These are phyloP conservation scores for Pichia ethanolica DNA, from an alignment of 805 yeast genomes.

Conservation along the genomic window DNA sequence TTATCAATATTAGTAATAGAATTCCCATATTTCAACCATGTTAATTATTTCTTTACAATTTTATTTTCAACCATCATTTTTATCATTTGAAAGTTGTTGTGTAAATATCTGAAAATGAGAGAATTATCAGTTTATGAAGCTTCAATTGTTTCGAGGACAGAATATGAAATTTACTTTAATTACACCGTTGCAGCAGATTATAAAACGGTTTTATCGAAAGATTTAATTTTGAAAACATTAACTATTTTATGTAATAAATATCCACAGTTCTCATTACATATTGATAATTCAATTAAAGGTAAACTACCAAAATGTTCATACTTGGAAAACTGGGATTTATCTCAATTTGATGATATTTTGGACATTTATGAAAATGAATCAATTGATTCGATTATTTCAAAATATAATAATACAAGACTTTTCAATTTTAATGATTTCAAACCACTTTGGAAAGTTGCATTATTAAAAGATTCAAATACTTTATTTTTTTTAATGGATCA, in stretches of 20 bases:
- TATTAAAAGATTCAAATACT: background rate
- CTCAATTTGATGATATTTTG: background rate
- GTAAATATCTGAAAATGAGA: background rate
- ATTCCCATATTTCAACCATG: no score
- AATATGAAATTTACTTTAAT: conserved; percentile 2
- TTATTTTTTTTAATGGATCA: conserved; percentile 10
- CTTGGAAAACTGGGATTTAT: background rate
- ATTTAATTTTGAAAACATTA: background rate
- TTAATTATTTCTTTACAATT: no score
- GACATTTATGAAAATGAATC: background rate
- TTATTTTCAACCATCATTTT: background rate
- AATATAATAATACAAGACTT: conserved; percentile 1
- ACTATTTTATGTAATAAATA: conserved; percentile 1
- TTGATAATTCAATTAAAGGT: background rate
- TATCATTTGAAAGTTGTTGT: background rate
- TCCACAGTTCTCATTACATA: conserved; percentile 9
- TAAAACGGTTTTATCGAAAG: background rate
- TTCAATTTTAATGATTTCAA: conserved; percentile 1
- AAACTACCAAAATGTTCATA: background rate
- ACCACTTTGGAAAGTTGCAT: conserved; percentile 9
- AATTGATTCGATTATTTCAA: background rate
- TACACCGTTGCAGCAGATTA: conserved; percentile 9
- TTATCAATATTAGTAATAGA: no score
- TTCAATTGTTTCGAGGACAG: background rate
- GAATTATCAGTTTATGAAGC: conserved; percentile 7